These are phyloP conservation scores for Diaporthe vexans DNA, from an alignment of 2,329 filamentous ascomycete species.

Conservation along the genomic window DNA sequence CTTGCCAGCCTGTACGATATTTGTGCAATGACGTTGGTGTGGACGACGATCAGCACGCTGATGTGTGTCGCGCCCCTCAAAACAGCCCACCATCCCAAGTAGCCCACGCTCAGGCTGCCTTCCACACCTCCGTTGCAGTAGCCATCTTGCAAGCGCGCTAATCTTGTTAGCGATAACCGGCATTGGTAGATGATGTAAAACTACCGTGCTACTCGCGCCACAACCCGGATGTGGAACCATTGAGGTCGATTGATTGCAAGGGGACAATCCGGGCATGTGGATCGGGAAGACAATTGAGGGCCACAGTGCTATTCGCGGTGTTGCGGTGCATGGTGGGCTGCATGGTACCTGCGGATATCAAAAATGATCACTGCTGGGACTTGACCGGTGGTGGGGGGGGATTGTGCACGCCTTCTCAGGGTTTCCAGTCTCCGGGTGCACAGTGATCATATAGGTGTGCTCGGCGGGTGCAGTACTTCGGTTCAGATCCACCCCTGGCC, in stretches of 20 bases:
- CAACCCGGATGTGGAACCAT: slow-evolving; percentile 28
- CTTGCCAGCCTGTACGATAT: not conserved
- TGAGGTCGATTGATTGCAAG: slow-evolving; percentile 29
- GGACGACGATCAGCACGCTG: not conserved
- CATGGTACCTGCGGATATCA: slow-evolving; percentile 29
- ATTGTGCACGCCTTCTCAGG: not conserved
- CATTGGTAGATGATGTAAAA: slow-evolving; percentile 29
- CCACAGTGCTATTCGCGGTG: slow-evolving; percentile 2
- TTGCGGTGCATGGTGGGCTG: slow-evolving; percentile 4
- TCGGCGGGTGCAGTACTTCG: not conserved
- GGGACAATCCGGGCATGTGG: slow-evolving; percentile 10
- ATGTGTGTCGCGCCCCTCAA: slow-evolving; percentile 9
- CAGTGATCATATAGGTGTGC: not conserved
- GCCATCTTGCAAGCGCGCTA: slow-evolving; percentile 6
- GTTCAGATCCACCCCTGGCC: slow-evolving; percentile 21
- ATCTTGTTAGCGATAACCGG: slow-evolving; percentile 19
- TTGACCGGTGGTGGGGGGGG: not conserved
- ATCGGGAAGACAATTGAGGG: slow-evolving; percentile 6
- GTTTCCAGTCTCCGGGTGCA: not conserved
- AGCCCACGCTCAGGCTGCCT: slow-evolving; percentile 14
- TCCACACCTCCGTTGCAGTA: slow-evolving; percentile 1
- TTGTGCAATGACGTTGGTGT: slow-evolving; percentile 22
- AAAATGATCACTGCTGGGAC: slow-evolving; percentile 20
- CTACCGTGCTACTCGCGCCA: slow-evolving; percentile 23
- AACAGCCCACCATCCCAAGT: slow-evolving; percentile 4